phyloP scores from a whole-genome alignment of 768 basidiomycete genomes.

The Nidula microcarpa region DNA sequence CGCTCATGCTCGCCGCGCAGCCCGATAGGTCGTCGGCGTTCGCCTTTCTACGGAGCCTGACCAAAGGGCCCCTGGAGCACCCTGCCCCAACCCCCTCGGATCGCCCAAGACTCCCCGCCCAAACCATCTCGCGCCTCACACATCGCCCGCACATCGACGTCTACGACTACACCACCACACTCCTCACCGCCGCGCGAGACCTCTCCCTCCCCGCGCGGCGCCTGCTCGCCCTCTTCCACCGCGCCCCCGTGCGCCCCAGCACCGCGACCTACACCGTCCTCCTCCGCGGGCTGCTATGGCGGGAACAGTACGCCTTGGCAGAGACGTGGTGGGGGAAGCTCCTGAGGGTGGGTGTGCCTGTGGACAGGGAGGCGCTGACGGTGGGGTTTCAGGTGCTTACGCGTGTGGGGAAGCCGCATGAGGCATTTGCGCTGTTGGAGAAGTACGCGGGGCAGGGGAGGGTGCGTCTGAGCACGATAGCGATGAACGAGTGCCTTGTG shows the following conservation, averaged over 20 bases:
- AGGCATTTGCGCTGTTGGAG: conserved; percentile 51
- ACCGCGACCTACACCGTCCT: conserved; percentile 50
- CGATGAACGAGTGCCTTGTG: conserved; percentile 17
- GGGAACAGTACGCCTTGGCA: conserved; percentile 35
- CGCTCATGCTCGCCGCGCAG: conserved; percentile 38
- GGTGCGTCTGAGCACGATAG: conserved; percentile 10
- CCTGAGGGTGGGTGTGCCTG: conserved; percentile 19
- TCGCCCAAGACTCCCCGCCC: conserved; percentile 4
- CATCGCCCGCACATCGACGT: conserved; percentile 30
- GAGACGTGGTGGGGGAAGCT: conserved; percentile 41
- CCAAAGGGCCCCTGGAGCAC: neutral
- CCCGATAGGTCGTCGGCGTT: conserved; percentile 41
- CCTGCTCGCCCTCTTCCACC: conserved; percentile 35
- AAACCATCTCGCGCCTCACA: conserved; percentile 31
- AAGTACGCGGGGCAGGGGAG: conserved; percentile 18
- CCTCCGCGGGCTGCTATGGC: conserved; percentile 48
- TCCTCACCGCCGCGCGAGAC: conserved; percentile 44
- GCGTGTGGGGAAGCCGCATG: conserved; percentile 34
- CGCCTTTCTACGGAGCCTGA: conserved; percentile 38
- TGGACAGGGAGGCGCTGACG: conserved; percentile 48
- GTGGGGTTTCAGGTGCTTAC: conserved; percentile 50
- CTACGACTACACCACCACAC: conserved; percentile 43
- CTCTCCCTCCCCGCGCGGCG: conserved; percentile 18
- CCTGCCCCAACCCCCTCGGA: conserved; percentile 1
- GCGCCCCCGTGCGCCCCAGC: conserved; percentile 30